Conservation (phyloP, 768 basidiomycete genomes). For the Xanthoconium stramineum region DNA sequence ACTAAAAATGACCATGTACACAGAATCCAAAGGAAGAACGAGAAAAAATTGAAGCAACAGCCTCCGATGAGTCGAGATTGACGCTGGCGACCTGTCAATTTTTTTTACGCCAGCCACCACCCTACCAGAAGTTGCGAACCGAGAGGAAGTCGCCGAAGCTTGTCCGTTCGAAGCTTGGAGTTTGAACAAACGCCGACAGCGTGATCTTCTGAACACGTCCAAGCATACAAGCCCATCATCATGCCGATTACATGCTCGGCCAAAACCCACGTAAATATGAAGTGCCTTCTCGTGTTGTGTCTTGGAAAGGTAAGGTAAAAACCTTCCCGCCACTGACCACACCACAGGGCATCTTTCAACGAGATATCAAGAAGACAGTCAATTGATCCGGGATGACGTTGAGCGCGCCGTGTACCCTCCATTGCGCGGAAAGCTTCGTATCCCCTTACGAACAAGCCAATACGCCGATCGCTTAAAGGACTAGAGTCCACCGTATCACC, state of each 20-base stretch:
- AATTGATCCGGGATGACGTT: neutral
- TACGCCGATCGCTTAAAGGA: conserved; percentile 10
- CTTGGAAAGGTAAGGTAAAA: neutral
- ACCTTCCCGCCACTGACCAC: neutral
- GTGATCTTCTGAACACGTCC: neutral
- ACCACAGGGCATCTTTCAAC: neutral
- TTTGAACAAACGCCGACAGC: neutral
- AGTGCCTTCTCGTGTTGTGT: neutral
- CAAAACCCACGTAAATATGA: conserved; percentile 11
- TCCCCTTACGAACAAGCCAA: conserved; percentile 1
- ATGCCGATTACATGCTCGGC: conserved; percentile 20
- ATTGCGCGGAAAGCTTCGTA: conserved; percentile 12
- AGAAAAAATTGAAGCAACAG: neutral
- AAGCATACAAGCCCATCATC: neutral
- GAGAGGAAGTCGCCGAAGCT: neutral
- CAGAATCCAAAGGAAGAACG: neutral
- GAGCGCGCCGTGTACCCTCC: conserved; percentile 1
- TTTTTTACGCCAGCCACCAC: conserved; percentile 1
- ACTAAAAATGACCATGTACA: neutral
- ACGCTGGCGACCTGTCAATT: conserved; percentile 5
- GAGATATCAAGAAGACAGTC: neutral
- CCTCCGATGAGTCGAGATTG: neutral
- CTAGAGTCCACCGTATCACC: neutral
- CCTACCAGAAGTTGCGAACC: neutral
- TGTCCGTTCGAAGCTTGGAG: neutral